These are phyloP conservation scores for Planoprotostelium fungivorum DNA, from an alignment of 78 protist species.

Conservation along the genomic window DNA sequence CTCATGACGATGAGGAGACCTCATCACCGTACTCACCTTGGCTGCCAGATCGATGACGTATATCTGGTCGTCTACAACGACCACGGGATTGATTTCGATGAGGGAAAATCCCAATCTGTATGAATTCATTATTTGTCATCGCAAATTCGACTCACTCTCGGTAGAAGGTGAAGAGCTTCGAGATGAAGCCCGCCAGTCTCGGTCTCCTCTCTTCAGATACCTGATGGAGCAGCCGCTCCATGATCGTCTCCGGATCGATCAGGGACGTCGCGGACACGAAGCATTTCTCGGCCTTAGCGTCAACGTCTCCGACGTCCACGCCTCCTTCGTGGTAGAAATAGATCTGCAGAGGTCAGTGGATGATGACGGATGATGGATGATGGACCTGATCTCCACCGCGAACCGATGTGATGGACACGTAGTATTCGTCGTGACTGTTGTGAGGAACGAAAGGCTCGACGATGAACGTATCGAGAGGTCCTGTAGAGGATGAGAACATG, in stretches of 20 bases:
- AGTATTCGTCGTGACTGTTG: slow-evolving; percentile 57
- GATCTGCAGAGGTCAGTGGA: slow-evolving; percentile 20
- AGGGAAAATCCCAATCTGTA: neutral
- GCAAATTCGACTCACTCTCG: neutral
- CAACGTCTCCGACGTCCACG: slow-evolving; percentile 76
- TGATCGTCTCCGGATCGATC: slow-evolving; percentile 25
- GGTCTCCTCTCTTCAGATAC: neutral
- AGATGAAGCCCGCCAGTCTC: neutral
- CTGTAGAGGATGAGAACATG: neutral
- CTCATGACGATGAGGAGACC: slow-evolving; percentile 73
- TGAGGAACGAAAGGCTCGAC: slow-evolving; percentile 85
- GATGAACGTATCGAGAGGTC: slow-evolving; percentile 27
- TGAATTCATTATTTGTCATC: neutral
- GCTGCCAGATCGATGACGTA: slow-evolving; percentile 35
- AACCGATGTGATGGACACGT: slow-evolving; percentile 72
- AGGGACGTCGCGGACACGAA: slow-evolving; percentile 27
- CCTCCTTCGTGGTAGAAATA: slow-evolving; percentile 78
- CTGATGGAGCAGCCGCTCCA: neutral
- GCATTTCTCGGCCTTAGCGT: slow-evolving; percentile 27
- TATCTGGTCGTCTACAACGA: slow-evolving; percentile 80
- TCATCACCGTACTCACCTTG: slow-evolving; percentile 65
- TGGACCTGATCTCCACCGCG: slow-evolving; percentile 28
- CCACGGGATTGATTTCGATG: slow-evolving; percentile 20
- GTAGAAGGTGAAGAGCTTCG: neutral
- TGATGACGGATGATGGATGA: neutral